Conservation (phyloP, 1,139 yeast genomes). For the Yamadazyma diospyri region DNA sequence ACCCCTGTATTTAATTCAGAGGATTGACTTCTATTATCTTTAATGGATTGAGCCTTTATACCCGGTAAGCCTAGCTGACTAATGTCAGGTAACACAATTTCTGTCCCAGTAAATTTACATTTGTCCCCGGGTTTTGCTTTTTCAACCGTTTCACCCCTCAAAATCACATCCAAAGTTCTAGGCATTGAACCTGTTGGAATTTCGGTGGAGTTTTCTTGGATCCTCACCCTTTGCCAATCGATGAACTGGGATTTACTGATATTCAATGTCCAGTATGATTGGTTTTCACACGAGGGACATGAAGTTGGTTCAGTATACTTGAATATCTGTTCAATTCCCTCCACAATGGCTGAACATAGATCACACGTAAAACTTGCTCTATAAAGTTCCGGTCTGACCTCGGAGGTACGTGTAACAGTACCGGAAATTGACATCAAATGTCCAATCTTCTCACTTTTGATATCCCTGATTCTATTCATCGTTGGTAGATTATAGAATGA, state of each 20-base stretch:
- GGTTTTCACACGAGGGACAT: conserved; percentile 89
- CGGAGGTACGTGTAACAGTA: conserved; percentile 94
- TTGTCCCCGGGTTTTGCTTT: conserved; percentile 98
- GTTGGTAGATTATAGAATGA: conserved; percentile 87
- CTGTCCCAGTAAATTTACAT: conserved; percentile 92
- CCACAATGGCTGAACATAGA: conserved; percentile 78
- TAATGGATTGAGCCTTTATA: conserved; percentile 78
- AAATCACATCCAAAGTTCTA: conserved; percentile 86
- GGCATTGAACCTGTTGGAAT: conserved; percentile 99
- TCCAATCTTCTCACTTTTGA: conserved; percentile 87
- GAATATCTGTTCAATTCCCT: conserved; percentile 90
- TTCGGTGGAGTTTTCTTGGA: conserved; percentile 92
- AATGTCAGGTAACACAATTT: conserved; percentile 93
- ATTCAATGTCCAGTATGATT: conserved; percentile 79
- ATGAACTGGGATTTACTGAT: conserved; percentile 81
- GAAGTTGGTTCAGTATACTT: conserved; percentile 93
- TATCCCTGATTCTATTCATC: conserved; percentile 81
- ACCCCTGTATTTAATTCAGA: conserved; percentile 85
- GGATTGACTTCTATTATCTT: conserved; percentile 58
- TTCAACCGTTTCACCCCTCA: conserved; percentile 94
- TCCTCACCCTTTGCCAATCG: conserved; percentile 97
- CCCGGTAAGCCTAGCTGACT: conserved; percentile 97
- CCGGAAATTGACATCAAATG: conserved; percentile 83
- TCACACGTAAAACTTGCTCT: conserved; percentile 89
- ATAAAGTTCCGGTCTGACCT: conserved; percentile 92